Evolutionary conservation across 225 moss, liverwort and hornwort species (phyloP).

Genomic region (Antitrichia curtipendula): DNA sequence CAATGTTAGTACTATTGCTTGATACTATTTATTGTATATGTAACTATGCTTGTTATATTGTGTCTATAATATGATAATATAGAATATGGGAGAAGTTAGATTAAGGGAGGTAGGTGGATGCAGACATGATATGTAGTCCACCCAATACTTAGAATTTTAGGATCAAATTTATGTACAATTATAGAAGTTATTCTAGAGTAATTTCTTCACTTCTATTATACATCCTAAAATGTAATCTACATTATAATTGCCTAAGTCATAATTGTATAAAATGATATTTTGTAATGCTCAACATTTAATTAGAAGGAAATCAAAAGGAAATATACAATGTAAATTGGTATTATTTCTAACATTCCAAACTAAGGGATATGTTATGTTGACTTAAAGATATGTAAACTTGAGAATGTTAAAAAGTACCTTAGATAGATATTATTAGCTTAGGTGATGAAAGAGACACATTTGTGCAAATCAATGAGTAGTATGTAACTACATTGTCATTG

Average conservation of each 20-base stretch:
- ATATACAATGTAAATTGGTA: neutral
- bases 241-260: neutral
- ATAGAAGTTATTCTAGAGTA: neutral
- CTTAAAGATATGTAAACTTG: neutral
- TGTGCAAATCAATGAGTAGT: neutral
- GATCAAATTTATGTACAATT: neutral
- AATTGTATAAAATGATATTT: neutral
- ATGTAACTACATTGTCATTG: no score
- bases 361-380: neutral
- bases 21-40: neutral
- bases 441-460: neutral
- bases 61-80: neutral
- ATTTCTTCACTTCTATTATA: neutral
- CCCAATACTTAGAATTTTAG: neutral
- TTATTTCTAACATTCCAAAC: neutral
- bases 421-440: neutral
- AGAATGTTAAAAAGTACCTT: neutral
- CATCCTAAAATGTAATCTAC: neutral
- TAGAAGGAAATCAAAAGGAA: neutral
- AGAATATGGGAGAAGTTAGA: fast-evolving
- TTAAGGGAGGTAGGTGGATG: fast-evolving
- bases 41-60: neutral
- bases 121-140: neutral
- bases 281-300: neutral
- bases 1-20: neutral